These are phyloP conservation scores for Aspergillus persii DNA, from an alignment of 2,329 filamentous ascomycete species.

Conservation along the genomic window DNA sequence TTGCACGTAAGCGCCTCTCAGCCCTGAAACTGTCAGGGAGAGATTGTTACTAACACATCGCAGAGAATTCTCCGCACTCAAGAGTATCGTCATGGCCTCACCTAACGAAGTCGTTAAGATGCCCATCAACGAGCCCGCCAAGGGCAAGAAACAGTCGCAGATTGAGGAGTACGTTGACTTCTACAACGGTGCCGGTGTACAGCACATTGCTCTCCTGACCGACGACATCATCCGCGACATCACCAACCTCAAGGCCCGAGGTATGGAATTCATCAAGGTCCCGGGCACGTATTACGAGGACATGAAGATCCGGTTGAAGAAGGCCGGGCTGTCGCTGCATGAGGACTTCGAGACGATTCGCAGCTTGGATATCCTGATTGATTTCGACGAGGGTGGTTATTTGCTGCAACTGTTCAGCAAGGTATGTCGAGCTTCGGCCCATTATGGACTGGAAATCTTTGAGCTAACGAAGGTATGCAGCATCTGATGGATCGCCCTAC, in stretches of 20 bases:
- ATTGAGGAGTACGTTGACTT: conserved; percentile 93
- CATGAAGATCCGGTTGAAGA: conserved; percentile 71
- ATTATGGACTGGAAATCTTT: background rate
- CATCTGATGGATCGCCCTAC: conserved; percentile 92
- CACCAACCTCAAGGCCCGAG: conserved; percentile 73
- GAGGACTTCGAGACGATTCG: conserved; percentile 79
- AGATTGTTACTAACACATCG: background rate
- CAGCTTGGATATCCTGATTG: conserved; percentile 81
- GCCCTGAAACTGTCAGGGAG: too few relatives aligned
- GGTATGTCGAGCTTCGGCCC: conserved; percentile 25
- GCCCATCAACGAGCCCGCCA: conserved; percentile 95
- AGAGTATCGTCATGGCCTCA: conserved; percentile 85
- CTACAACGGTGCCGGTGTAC: conserved; percentile 84
- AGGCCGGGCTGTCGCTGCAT: conserved; percentile 58
- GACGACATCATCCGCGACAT: conserved; percentile 76
- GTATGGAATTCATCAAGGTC: conserved; percentile 89
- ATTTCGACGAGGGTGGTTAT: conserved; percentile 92
- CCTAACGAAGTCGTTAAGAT: conserved; percentile 88
- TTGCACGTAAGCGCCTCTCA: conserved; percentile 54
- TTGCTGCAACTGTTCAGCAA: conserved; percentile 74
- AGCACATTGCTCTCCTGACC: conserved; percentile 88
- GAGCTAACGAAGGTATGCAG: conserved; percentile 29
- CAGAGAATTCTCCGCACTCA: conserved; percentile 79
- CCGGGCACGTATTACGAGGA: conserved; percentile 81
- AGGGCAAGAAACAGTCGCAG: conserved; percentile 85